Base-by-base conservation (phyloP, 2,329 filamentous ascomycete genomes). In the Teratosphaeria pseudoeucalypti region DNA sequence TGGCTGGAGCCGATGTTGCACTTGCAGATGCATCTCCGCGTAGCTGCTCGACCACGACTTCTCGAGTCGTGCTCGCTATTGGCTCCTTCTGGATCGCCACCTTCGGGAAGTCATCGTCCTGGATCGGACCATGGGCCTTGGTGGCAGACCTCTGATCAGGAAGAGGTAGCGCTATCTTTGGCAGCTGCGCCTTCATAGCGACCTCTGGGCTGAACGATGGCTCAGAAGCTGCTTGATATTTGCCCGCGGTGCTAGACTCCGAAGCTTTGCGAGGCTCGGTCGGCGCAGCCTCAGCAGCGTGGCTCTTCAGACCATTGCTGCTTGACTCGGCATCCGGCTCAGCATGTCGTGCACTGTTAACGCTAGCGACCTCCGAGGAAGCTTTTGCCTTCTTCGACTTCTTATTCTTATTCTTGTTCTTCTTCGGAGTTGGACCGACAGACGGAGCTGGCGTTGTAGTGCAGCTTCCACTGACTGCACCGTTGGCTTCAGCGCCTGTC, bases 11-110 rank as follows among this genome's bases (percentile, higher is more conserved):
- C n/a, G 19, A 23, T 34, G 16, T 34, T 12, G 19, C 6, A 29
- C 19, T 16, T 54, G 26, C 53, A 34, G 34, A 34, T 27, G 27
- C 10, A 32, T 55, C 57, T 58, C 37, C 57, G 55, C 55, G 34
- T 49, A 58, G 43, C 43, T 61, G 56, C 54, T 62, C 55, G 39
- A 56, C 54, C 39, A 55, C 56, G 56, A 62, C n/a, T 23, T 23
- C 43, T 58, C 54, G 52, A 34, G 14, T 52, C 58, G 47, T 34
- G 12, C 34, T 49, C 19, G 43, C n/a, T 6, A 29, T 57, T 57
- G 34, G 10, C 34, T 19, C 39, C 55, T 49, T 49, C 37, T 27
- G 26, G 9, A 29, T 26, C 34, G 3, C 55, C 34, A 32, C 34
- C 52, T 29, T 34, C 10, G 26, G 32, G 12, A 32, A 16, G 27